Evolutionary conservation across 179 eudicot genomes (phyloP).

Genomic region (Beta lomatogona): DNA sequence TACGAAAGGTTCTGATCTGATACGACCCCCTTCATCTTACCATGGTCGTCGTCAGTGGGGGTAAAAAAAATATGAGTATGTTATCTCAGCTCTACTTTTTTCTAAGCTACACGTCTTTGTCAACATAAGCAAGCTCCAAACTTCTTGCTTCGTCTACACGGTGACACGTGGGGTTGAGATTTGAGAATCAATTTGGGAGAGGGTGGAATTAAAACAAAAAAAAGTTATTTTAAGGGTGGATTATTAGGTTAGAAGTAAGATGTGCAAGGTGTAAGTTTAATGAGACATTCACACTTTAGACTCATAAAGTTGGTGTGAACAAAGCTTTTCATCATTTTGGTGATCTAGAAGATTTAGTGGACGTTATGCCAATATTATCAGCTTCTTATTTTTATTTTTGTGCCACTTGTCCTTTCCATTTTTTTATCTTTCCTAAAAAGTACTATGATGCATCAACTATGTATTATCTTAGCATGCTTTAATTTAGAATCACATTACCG

Average conservation of each 20-base stretch:
- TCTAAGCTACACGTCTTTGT: background rate
- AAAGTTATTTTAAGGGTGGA: background rate
- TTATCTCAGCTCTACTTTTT: too few species aligned
- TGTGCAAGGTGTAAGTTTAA: slow-evolving; percentile 22
- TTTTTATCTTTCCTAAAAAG: background rate
- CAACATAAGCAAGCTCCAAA: background rate
- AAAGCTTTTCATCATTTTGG: background rate
- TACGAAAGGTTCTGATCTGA: too few species aligned
- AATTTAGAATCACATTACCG: background rate
- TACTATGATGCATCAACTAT: background rate
- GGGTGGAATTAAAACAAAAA: background rate
- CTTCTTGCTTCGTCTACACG: slow-evolving; percentile 23
- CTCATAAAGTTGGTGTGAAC: slow-evolving; percentile 14
- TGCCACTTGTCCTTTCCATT: slow-evolving; percentile 19
- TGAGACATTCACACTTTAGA: slow-evolving; percentile 8
- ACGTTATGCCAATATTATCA: background rate
- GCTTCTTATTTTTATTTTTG: background rate
- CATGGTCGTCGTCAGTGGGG: too few species aligned
- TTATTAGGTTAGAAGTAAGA: slow-evolving; percentile 19
- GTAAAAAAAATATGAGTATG: too few species aligned
- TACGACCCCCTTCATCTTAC: too few species aligned
- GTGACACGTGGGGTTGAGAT: slow-evolving; percentile 19
- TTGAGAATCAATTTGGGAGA: slow-evolving; percentile 8
- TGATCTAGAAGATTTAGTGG: slow-evolving; percentile 17
- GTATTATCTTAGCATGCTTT: background rate